Base-by-base conservation (phyloP, 1,139 yeast genomes). In the Saccharomyces pastorianus region DNA sequence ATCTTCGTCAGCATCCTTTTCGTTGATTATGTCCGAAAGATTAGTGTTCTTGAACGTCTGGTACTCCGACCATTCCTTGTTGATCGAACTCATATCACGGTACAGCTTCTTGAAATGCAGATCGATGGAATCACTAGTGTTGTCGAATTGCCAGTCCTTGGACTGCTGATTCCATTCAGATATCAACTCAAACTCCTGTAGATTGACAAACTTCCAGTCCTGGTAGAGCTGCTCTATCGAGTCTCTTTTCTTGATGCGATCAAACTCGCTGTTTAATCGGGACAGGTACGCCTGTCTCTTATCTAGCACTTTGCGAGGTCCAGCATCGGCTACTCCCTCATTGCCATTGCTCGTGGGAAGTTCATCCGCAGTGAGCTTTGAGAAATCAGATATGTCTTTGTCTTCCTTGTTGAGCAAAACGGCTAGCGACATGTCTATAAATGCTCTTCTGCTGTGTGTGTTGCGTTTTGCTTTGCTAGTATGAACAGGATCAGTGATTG, bases 101-200 rank as follows among this genome's bases (percentile, higher is more conserved):
- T 61, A 53, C 46, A 63, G 51, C 14, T 54, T 54, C 28, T 57
- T 61, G 50, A 62, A 58, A 28, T 29, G 53, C 31, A 48, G 52
- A 20, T 50, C 57, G 28, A 56, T 56, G 29, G 57, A 53, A 41
- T 56, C 56, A 20, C 6, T 28, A 6, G 11, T n/a, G 28, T 44
- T 49, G n/a, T 32, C 49, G n/a, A 50, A 32, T 8, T 58, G 56
- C 66, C 65, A 60, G 41, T 64, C 66, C 51, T 62, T 63, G 32
- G 62, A 56, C 54, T 66, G 69, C 50, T 53, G 55, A 52, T 66
- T 66, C 71, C 71, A 68, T 53, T 67, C 70, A 34, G 61, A 59
- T n/a, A 68, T 63, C 52, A 68, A 51, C 57, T 68, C 71, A 51
- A 67, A 67, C 56, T 68, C 71, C 50, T 68, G 71, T 47, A 61